These are phyloP conservation scores for Saccharomycopsis capsularis DNA, from an alignment of 805 yeast genomes.

Conservation along the genomic window DNA sequence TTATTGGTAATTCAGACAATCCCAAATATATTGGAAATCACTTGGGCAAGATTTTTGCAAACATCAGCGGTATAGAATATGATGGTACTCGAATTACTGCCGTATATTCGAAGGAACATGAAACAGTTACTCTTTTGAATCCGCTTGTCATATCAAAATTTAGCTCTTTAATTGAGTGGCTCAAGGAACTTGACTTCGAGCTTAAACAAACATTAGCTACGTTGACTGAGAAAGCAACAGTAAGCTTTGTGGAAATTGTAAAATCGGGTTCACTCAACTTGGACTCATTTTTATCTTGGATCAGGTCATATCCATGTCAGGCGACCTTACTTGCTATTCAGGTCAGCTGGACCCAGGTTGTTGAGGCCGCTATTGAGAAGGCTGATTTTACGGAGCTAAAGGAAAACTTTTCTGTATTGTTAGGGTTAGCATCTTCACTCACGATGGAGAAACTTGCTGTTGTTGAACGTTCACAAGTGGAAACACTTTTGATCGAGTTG, in stretches of 20 bases:
- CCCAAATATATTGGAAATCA: conserved; percentile 45
- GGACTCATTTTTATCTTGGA: conserved; percentile 28
- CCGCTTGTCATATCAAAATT: conserved; percentile 39
- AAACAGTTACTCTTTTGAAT: conserved; percentile 36
- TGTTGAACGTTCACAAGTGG: conserved; percentile 39
- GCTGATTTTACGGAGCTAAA: background rate
- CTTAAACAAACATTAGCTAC: conserved; percentile 42
- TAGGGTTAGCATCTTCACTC: conserved; percentile 29
- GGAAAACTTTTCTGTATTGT: conserved; percentile 15
- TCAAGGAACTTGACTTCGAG: conserved; percentile 48
- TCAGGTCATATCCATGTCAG: conserved; percentile 47
- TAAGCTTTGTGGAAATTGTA: conserved; percentile 22
- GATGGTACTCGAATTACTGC: conserved; percentile 36
- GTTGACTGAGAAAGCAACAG: conserved; percentile 30
- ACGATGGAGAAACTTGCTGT: conserved; percentile 27
- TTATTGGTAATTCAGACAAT: conserved; percentile 60
- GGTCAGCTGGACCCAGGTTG: conserved; percentile 43
- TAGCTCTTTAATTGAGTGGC: conserved; percentile 53
- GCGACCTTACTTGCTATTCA: conserved; percentile 48
- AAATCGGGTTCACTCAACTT: conserved; percentile 11
- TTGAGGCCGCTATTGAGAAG: conserved; percentile 29
- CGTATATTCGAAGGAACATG: conserved; percentile 62
- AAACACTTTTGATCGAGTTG: conserved; percentile 58
- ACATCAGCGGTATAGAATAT: conserved; percentile 40
- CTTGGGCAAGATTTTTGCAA: conserved; percentile 65